Conservation (phyloP, 306 rosid genomes). For the Vigna radiata region DNA sequence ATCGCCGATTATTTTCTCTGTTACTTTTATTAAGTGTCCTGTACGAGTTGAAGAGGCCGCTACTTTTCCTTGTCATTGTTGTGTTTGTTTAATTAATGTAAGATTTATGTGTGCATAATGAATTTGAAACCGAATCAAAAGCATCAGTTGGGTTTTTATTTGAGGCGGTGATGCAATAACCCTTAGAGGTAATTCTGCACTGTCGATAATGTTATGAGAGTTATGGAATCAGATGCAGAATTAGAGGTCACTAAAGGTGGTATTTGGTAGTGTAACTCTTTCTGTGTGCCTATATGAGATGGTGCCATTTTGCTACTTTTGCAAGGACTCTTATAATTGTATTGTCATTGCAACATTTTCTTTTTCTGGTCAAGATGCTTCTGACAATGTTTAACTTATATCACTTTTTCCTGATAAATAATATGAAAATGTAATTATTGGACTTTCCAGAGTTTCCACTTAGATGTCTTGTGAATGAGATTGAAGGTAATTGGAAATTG, state of each 20-base stretch:
- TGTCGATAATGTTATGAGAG: constrained; percentile 21
- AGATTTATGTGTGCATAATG: constrained; percentile 14
- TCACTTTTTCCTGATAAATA: constrained; percentile 6
- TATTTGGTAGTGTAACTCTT: background rate
- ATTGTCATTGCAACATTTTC: constrained; percentile 18
- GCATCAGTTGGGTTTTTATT: background rate
- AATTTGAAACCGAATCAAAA: constrained; percentile 27
- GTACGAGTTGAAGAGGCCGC: background rate
- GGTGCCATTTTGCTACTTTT: background rate
- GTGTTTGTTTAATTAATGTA: constrained; percentile 32
- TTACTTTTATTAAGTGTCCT: background rate
- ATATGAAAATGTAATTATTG: constrained; percentile 23
- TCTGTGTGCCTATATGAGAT: background rate
- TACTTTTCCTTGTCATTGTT: constrained; percentile 18
- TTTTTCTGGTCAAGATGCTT: constrained; percentile 3
- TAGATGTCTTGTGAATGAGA: constrained; percentile 29
- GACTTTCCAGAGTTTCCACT: background rate
- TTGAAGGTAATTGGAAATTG: constrained; percentile 34
- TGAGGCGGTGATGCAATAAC: constrained; percentile 32
- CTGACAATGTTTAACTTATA: constrained; percentile 24
- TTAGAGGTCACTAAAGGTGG: constrained; percentile 16
- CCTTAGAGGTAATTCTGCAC: background rate
- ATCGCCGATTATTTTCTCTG: background rate
- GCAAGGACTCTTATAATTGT: background rate
- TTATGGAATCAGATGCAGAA: background rate